phyloP scores from a whole-genome alignment of 352 stramenopile species.

The Phytopythium helicoides region DNA sequence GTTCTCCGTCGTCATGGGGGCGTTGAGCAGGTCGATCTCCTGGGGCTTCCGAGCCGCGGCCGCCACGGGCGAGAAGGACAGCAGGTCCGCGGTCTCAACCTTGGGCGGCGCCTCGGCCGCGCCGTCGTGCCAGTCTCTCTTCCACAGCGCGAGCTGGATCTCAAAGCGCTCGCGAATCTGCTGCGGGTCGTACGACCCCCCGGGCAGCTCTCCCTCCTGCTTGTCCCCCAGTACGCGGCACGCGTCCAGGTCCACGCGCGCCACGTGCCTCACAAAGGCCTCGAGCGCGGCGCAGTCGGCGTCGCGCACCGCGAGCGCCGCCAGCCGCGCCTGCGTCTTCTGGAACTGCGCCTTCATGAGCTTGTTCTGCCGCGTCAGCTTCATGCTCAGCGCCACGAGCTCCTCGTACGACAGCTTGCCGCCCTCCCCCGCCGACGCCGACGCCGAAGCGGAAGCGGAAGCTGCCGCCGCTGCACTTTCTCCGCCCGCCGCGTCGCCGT shows the following conservation, averaged over 20 bases:
- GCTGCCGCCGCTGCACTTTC: constrained; percentile 8
- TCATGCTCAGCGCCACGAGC: constrained; percentile 81
- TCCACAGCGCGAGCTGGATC: constrained; percentile 38
- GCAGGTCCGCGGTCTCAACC: constrained; percentile 35
- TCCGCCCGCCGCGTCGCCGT: background rate
- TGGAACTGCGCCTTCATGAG: constrained; percentile 84
- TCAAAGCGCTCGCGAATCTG: constrained; percentile 49
- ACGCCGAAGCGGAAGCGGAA: background rate
- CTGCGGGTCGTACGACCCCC: constrained; percentile 40
- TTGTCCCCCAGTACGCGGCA: constrained; percentile 30
- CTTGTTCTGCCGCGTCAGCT: constrained; percentile 88
- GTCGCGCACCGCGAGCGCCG: constrained; percentile 31
- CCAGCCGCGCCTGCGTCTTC: constrained; percentile 60
- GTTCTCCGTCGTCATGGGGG: constrained; percentile 7
- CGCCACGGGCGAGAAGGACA: constrained; percentile 38
- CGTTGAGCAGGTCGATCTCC: constrained; percentile 53
- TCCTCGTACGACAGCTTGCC: constrained; percentile 78
- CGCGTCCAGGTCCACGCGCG: constrained; percentile 63
- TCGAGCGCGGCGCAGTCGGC: constrained; percentile 45
- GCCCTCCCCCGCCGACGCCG: constrained; percentile 8
- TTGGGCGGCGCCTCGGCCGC: constrained; percentile 4
- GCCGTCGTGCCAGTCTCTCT: constrained; percentile 29
- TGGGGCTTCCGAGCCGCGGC: constrained; percentile 27
- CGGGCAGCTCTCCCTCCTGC: constrained; percentile 1
- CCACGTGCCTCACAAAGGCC: constrained; percentile 57